These are phyloP conservation scores for Colletotrichum tamarilloi DNA, from an alignment of 2,329 filamentous ascomycete species.

Conservation along the genomic window DNA sequence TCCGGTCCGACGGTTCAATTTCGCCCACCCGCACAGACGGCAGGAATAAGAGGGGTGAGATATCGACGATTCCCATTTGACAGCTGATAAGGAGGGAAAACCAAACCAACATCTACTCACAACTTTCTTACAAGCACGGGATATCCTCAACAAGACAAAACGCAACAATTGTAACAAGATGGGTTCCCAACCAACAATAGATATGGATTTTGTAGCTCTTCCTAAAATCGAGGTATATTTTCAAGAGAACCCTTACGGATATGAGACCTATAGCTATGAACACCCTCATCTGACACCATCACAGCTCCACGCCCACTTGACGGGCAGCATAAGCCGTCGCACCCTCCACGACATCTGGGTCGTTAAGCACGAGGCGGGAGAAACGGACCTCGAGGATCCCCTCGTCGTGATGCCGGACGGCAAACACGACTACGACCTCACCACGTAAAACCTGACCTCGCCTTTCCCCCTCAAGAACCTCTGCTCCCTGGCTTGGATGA, in stretches of 20 bases:
- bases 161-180: not conserved
- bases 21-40: not conserved
- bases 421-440: constrained; percentile 78
- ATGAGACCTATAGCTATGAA: not conserved
- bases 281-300: not conserved
- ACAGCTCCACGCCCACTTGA: constrained; percentile 84
- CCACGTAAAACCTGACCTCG: constrained; percentile 62
- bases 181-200: not conserved
- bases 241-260: constrained; percentile 4
- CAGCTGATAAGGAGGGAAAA: not conserved
- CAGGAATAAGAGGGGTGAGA: no score
- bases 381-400: constrained; percentile 73
- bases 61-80: no score
- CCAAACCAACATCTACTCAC: not conserved
- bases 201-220: constrained; percentile 59
- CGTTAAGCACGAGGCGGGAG: constrained; percentile 63
- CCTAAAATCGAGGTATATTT: constrained; percentile 66
- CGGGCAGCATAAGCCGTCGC: constrained; percentile 79
- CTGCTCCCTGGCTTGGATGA: not conserved
- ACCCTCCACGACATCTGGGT: constrained; percentile 81
- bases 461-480: constrained; percentile 17
- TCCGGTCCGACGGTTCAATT: no score
- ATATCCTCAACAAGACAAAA: not conserved
- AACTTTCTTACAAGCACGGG: not conserved
- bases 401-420: constrained; percentile 73